phyloP scores from a whole-genome alignment of 176 grass and related monocot genomes.

The Aegilops bicornis region DNA sequence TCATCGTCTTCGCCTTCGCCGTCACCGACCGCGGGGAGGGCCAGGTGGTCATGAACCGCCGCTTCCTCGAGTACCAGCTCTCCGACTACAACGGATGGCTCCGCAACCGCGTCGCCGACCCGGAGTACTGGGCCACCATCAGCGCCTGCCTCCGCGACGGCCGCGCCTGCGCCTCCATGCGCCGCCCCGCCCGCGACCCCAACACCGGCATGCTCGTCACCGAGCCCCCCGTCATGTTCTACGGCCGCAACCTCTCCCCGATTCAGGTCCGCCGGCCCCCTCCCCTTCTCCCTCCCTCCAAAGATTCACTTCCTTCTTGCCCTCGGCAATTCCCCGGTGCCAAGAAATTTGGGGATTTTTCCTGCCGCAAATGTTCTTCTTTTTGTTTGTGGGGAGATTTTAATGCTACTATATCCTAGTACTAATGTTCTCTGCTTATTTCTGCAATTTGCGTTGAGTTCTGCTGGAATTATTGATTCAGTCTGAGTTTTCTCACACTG shows the following conservation, averaged over 20 bases:
- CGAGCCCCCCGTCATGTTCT: slow-evolving; percentile 56
- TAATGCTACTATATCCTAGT: not conserved
- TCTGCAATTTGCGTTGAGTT: not conserved
- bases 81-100: slow-evolving; percentile 83
- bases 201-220: slow-evolving; percentile 58
- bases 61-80: slow-evolving; percentile 92
- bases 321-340: not conserved
- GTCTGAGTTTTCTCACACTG: not conserved
- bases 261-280: slow-evolving; percentile 44
- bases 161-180: slow-evolving; percentile 55
- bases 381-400: not conserved
- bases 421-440: not conserved
- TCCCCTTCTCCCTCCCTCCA: no score
- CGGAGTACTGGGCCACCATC: slow-evolving; percentile 75
- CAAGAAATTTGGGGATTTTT: not conserved
- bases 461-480: not conserved
- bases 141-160: slow-evolving; percentile 64
- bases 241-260: slow-evolving; percentile 66
- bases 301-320: slow-evolving; percentile 18
- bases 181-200: slow-evolving; percentile 23
- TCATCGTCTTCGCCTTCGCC: slow-evolving; percentile 96
- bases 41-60: slow-evolving; percentile 70
- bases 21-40: slow-evolving; percentile 90
- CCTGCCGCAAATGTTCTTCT: not conserved
- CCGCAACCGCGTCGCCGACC: slow-evolving; percentile 61